Conservation (phyloP, 176 grass and related monocot species). For the Tillandsia fasciculata region DNA sequence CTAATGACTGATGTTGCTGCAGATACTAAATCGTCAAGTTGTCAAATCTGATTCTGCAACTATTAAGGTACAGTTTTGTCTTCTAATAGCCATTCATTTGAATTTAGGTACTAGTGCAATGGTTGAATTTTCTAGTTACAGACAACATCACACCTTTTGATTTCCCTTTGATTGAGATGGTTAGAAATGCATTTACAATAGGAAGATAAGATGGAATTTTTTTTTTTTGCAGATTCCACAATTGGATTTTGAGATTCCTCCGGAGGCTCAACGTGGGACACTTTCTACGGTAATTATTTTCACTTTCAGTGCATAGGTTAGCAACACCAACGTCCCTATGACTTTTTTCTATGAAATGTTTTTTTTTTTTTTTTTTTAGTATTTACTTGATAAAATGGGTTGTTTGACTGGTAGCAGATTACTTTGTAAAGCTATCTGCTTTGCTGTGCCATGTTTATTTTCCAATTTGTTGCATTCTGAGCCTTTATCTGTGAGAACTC, state of each 20-base stretch:
- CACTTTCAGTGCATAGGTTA: not conserved
- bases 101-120: not conserved
- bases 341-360: not conserved
- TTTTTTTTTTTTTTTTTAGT: not conserved
- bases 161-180: too few relatives aligned
- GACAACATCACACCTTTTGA: not conserved
- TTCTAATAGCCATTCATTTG: not conserved
- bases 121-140: not conserved
- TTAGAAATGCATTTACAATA: not conserved
- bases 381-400: not conserved
- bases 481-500: too few relatives aligned
- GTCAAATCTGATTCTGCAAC: constrained; percentile 97
- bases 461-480: too few relatives aligned
- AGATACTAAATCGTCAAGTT: constrained; percentile 87
- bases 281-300: constrained; percentile 61
- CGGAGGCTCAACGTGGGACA: constrained; percentile 81
- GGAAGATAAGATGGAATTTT: not conserved
- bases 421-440: too few relatives aligned
- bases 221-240: constrained; percentile 61
- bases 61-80: constrained; percentile 48
- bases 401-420: not conserved
- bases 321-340: not conserved
- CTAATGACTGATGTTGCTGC: constrained; percentile 24
- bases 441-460: too few relatives aligned
- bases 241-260: constrained; percentile 90